Base-by-base conservation (phyloP, 2,329 filamentous ascomycete species). In the Triangularia verruculosa region DNA sequence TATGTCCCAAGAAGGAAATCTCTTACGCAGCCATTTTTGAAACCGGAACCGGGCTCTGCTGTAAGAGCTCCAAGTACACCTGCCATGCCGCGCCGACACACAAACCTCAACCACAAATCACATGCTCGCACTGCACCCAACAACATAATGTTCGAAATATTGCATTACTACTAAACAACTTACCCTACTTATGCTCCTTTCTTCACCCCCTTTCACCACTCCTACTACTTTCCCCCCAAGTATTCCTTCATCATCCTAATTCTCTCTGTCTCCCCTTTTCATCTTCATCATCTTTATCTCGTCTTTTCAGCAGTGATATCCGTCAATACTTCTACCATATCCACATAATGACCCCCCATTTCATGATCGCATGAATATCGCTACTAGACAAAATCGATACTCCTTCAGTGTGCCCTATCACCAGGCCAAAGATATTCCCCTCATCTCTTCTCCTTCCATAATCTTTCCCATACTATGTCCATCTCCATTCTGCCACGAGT, bases 251-350 rank as follows among this genome's bases (percentile, higher is more conserved):
- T 55, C 57, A 24, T 39, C 54, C 51, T 61, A 4, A 12, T 25
- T 47, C 47, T 52, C 57, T 34, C 58, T 39, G 15, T 57, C 56
- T 53, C 57, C 39, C 55, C 43, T 54, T 65, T 63, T 58, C 30
- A 27, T 34, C 22, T 15, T n/a, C n/a, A n/a, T n/a, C n/a, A n/a
- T n/a, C n/a, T n/a, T n/a, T 30, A n/a, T 9, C 22, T 24, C 25
- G 6, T 54, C 43, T 34, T 47, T 47, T 17, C 17, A 47, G 39
- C 39, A 47, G 20, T 47, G 39, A 47, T 47, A 20, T 22, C 39
- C 39, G n/a, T 47, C 39, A 17, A 20, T 39, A 39, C 34, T 39
- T 47, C 4, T 20, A 17, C 34, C 34, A 43, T 8, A 5, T 17
- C 39, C 12, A 13, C 54, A 61, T 55, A 25, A 13, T 39, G 8